phyloP scores from a whole-genome alignment of 306 rosid species.

The Datisca glomerata region DNA sequence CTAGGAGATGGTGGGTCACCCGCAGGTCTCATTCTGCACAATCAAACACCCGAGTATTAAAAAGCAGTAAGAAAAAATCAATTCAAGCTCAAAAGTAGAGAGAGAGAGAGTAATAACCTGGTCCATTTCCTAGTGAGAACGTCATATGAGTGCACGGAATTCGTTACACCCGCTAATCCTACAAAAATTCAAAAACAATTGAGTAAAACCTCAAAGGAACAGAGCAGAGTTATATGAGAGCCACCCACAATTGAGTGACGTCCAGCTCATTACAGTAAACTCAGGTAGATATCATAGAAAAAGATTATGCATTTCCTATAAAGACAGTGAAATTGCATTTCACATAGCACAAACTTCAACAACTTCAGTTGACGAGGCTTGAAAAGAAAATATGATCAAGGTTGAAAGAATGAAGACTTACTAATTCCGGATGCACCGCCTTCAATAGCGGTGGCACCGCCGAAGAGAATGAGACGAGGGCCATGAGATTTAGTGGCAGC shows the following conservation, averaged over 20 bases:
- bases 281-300: background rate
- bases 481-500: constrained; percentile 81
- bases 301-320: background rate
- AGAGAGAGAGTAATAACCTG: constrained; percentile 30
- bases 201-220: background rate
- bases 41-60: constrained; percentile 15
- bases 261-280: background rate
- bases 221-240: background rate
- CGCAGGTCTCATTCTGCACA: constrained; percentile 65
- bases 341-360: background rate
- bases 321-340: background rate
- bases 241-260: no score
- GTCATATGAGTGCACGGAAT: constrained; percentile 85
- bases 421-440: constrained; percentile 91
- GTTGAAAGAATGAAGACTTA: constrained; percentile 7
- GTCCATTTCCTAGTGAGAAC: constrained; percentile 79
- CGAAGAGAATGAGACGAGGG: constrained; percentile 79
- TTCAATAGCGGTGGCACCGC: constrained; percentile 97
- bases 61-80: constrained; percentile 18
- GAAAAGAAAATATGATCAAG: no score
- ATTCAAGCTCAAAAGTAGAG: constrained; percentile 10
- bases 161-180: constrained; percentile 96
- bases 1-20: constrained; percentile 99
- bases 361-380: no score
- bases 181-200: constrained; percentile 6